Evolutionary conservation across 2,329 filamentous ascomycete species (phyloP), one percentile per base, ranked within the genome.

Genomic region (Phoma sp.): DNA sequence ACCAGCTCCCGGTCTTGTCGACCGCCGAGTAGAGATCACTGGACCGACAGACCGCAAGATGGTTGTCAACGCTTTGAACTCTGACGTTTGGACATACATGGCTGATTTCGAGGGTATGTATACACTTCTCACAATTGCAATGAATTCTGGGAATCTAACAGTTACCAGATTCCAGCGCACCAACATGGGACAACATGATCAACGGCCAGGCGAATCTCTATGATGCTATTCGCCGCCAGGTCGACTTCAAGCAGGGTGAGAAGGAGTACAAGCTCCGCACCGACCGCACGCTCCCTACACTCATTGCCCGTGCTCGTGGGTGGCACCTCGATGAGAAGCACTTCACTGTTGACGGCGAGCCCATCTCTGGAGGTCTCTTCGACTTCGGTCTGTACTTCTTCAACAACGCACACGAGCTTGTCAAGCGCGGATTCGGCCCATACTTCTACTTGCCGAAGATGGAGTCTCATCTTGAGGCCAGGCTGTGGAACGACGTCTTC

Each of bases 251-350:
- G 83, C 89, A 93, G 73, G 93, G 93, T 60, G 82, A 87, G 69
- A 99, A 98, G 81, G 92, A 96, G 73, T 99, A 99, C 83, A 97
- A 96, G 83, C 89, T 99, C 58, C 91, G 93, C 61, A 96, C 90
- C 56, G 93, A 98, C 80, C 87, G 90, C 67, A 86, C 83, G 45
- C 86, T 91, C 6, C 93, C 95, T 17, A 98, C 95, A 14, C 85
- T 99, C 49, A 97, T 99, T 71, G 91, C 93, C 53, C 91, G 95
- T 71, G 92, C 95, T 49, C 88, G 95, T 77, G 95, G 95, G 73
- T 99, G 95, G 95, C 95, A 99, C 77, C 83, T 99, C 52, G 93
- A 96, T 57, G 95, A 99, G 87, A 97, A 96, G 85, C 95, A 98
- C 80, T 87, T 99, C 77, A 96, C 91, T 23, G 88, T 98, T 43